Evolutionary conservation across 2,329 filamentous ascomycete genomes (phyloP).

Genomic region (Triangularia setosa): DNA sequence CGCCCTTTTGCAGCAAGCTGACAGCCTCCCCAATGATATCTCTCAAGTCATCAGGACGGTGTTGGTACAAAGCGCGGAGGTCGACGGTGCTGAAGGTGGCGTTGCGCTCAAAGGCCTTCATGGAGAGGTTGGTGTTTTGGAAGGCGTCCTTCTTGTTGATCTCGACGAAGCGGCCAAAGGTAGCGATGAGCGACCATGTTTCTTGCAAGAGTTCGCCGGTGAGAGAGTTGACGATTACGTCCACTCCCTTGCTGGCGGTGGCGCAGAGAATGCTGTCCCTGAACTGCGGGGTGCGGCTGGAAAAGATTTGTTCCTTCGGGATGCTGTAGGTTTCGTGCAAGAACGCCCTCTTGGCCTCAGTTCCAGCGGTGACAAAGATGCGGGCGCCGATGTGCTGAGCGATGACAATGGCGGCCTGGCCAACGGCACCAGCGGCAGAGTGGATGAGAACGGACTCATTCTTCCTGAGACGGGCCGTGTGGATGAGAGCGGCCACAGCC

Average conservation of each 20-base stretch:
- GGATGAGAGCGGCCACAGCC: constrained; percentile 27
- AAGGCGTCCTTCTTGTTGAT: constrained; percentile 17
- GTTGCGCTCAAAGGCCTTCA: constrained; percentile 9
- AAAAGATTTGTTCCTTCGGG: constrained; percentile 14
- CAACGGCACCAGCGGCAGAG: constrained; percentile 15
- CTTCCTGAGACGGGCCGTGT: constrained; percentile 19
- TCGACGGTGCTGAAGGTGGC: constrained; percentile 4
- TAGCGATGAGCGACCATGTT: constrained; percentile 38
- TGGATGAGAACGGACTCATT: constrained; percentile 26
- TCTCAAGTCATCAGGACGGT: not conserved
- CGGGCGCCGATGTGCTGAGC: constrained; percentile 13
- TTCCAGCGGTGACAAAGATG: constrained; percentile 12
- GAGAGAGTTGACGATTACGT: constrained; percentile 27
- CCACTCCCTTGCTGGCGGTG: constrained; percentile 13
- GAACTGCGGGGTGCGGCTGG: constrained; percentile 9
- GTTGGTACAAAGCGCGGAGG: not conserved
- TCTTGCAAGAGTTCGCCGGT: constrained; percentile 39
- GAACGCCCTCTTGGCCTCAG: constrained; percentile 7
- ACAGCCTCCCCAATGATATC: constrained; percentile 6
- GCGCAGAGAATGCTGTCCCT: not conserved
- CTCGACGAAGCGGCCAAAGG: constrained; percentile 19
- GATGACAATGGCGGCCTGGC: constrained; percentile 13
- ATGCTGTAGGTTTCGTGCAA: constrained; percentile 6
- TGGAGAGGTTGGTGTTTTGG: constrained; percentile 8
- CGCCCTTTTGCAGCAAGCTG: constrained; percentile 6